Conservation (phyloP, 176 grass and related monocot genomes). For the Bonia amplexicaulis region DNA sequence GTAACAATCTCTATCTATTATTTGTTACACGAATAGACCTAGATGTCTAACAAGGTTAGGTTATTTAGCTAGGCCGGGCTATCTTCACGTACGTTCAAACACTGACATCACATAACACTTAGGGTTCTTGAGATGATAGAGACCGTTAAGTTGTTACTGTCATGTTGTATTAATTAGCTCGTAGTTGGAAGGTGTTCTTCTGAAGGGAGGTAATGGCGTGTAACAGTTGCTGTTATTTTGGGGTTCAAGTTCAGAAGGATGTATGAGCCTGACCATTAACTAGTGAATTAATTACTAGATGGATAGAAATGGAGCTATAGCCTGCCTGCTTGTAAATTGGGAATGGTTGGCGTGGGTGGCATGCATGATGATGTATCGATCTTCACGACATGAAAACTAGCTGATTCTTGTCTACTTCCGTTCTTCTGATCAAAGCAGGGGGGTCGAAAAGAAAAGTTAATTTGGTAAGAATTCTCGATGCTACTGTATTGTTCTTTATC, state of each 20-base stretch:
- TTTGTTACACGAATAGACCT: too few relatives aligned
- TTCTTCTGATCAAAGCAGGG: conserved; percentile 11
- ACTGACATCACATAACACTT: conserved; percentile 34
- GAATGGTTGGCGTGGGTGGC: conserved; percentile 2
- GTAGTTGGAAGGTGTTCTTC: conserved; percentile 39
- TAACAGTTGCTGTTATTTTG: conserved; percentile 56
- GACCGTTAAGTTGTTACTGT: conserved; percentile 35
- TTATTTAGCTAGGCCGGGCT: neutral
- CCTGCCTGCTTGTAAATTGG: conserved; percentile 33
- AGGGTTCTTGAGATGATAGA: conserved; percentile 9
- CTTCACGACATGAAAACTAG: conserved; percentile 14
- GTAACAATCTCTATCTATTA: too few relatives aligned
- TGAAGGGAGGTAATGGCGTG: conserved; percentile 48
- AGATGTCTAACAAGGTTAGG: neutral
- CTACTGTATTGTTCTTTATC: neutral
- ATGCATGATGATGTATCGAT: neutral
- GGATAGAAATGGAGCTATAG: conserved; percentile 1
- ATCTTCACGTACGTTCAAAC: neutral
- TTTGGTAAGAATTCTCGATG: neutral
- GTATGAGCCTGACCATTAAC: conserved; percentile 16
- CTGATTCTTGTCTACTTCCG: conserved; percentile 8
- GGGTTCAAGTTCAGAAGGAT: conserved; percentile 47
- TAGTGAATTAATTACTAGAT: conserved; percentile 1
- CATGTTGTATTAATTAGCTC: conserved; percentile 10
- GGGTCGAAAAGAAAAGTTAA: neutral